Evolutionary conservation across 164 flowering plant species (phyloP), one percentile per base, ranked within the genome.

Genomic region (Paratinospora sagittata): DNA sequence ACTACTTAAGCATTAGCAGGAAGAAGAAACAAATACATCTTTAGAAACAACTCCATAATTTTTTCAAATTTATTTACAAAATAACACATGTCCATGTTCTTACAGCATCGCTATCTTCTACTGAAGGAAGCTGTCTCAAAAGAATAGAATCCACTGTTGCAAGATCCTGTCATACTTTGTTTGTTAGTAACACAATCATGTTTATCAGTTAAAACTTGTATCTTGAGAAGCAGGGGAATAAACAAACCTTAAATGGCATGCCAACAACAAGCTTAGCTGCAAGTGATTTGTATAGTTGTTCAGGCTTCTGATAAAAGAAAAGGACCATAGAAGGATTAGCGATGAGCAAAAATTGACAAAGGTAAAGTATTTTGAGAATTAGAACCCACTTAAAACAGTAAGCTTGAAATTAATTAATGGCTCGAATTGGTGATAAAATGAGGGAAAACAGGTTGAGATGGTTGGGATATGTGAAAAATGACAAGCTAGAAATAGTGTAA

Each of bases 121-220:
- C 83, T 58, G 97, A 82, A 43, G 98, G 98, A 81, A 94, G 93
- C 77, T 90, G 90, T 70, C 91, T 86, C 76, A 94, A 65, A 60
- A 94, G 80, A 78, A 94, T 89, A 58, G 98, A 89, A 76, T 94
- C 97, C 14, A 92, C 98, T 65, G 98, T 94, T 58, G 97, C 97
- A 70, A 94, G 86, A 82, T 94, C 98, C 98, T 94, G 81, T 26
- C 30, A 66, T 65, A 27, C 64, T 37, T 24, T 36, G 41, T 47
- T 62, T 24, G 65, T 66, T 63, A 76, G 65, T n/a, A 67, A 70
- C 61, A 55, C 61, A 19, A 63, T 6, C 37, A 19, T 27, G 41
- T 19, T 23, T 21, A 72, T 21, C 6, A 12, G 27, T 19, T 1
- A 17, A 41, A 52, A n/a, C 58, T 19, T 43, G 24, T n/a, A 14